Evolutionary conservation across 768 basidiomycete species (phyloP).

Genomic region (Hydnomerulius pinastri): DNA sequence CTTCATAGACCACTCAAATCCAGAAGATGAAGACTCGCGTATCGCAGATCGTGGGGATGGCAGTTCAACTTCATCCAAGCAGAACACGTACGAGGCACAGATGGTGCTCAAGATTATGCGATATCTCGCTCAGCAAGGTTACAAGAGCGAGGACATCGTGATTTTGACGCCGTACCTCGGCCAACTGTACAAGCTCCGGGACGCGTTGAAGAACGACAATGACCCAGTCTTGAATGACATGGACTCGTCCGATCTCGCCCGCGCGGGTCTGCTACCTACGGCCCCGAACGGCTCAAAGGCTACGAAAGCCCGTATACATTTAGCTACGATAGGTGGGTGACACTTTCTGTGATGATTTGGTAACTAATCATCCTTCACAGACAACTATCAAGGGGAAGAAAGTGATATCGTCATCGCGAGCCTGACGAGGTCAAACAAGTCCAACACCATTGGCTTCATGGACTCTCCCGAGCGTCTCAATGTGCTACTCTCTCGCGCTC

Average conservation of each 20-base stretch:
- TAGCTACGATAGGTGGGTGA: constrained; percentile 65
- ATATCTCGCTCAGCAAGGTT: constrained; percentile 71
- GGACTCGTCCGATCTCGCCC: constrained; percentile 58
- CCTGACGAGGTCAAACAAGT: constrained; percentile 60
- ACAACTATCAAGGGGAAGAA: constrained; percentile 80
- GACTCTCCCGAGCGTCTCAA: constrained; percentile 67
- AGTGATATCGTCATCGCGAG: constrained; percentile 66
- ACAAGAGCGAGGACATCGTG: constrained; percentile 59
- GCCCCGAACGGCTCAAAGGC: constrained; percentile 35
- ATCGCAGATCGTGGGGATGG: constrained; percentile 50
- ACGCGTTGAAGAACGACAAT: constrained; percentile 41
- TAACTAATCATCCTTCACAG: constrained; percentile 32
- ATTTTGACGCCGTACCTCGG: constrained; percentile 72
- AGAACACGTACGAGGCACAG: constrained; percentile 57
- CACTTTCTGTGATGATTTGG: neutral
- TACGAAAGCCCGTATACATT: constrained; percentile 49
- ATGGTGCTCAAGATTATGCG: constrained; percentile 70
- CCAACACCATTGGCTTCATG: constrained; percentile 71
- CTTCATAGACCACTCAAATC: constrained; percentile 58
- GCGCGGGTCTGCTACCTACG: constrained; percentile 52
- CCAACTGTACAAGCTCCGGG: constrained; percentile 53
- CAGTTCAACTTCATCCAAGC: constrained; percentile 56
- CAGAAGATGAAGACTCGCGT: constrained; percentile 50
- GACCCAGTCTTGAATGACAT: constrained; percentile 69
- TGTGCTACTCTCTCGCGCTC: constrained; percentile 71